Conservation (phyloP, 2,329 filamentous ascomycete species). For the Clonostachys byssicola region DNA sequence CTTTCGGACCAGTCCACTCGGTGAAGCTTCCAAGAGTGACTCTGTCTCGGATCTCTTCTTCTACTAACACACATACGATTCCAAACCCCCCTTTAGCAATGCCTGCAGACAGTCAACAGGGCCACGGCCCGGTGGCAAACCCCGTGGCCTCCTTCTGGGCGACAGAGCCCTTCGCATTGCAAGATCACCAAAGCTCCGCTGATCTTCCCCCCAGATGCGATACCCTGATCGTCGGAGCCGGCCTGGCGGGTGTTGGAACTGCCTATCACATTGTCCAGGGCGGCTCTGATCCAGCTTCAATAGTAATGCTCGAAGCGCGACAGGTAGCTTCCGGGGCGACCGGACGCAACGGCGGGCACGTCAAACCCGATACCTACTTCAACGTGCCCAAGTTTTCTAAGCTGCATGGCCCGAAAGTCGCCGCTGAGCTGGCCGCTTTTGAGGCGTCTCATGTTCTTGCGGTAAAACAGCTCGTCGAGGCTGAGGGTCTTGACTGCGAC, state of each 20-base stretch:
- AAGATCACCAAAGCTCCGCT: slow-evolving; percentile 9
- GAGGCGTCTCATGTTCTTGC: slow-evolving; percentile 10
- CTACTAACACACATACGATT: neutral
- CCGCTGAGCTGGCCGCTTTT: slow-evolving; percentile 13
- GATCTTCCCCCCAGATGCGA: slow-evolving; percentile 4
- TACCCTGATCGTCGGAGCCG: slow-evolving; percentile 8
- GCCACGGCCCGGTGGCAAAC: slow-evolving; percentile 6
- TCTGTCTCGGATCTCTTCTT: neutral
- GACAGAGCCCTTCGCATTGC: slow-evolving; percentile 5
- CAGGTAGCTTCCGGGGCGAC: slow-evolving; percentile 29
- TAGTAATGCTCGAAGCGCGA: slow-evolving; percentile 25
- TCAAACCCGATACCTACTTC: slow-evolving; percentile 10
- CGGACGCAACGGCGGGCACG: slow-evolving; percentile 24
- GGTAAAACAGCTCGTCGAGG: slow-evolving; percentile 27
- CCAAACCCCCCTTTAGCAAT: neutral
- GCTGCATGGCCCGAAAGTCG: slow-evolving; percentile 9
- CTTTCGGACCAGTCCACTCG: too few species aligned
- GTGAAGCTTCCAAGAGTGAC: too few species aligned
- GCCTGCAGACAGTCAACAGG: neutral
- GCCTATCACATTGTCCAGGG: slow-evolving; percentile 8
- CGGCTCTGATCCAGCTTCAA: slow-evolving; percentile 3
- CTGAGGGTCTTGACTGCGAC: slow-evolving; percentile 35
- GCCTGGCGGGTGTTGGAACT: slow-evolving; percentile 8
- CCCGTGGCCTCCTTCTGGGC: slow-evolving; percentile 10
- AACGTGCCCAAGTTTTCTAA: slow-evolving; percentile 9